Evolutionary conservation across 2,329 filamentous ascomycete species (phyloP), one percentile per base, ranked within the genome.

Genomic region (Leptographium radiaticola): DNA sequence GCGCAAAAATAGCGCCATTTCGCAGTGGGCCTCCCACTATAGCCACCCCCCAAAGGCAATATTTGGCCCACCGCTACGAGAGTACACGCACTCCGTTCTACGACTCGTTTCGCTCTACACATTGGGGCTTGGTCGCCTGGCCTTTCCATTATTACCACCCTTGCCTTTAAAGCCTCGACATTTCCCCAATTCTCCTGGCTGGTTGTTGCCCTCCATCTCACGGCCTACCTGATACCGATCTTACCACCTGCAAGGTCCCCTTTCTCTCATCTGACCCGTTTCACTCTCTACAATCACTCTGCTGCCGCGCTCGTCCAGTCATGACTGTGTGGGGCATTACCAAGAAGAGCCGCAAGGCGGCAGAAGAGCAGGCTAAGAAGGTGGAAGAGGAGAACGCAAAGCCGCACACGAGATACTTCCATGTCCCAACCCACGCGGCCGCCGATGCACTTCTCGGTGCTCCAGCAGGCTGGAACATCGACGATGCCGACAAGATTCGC

Each of bases 391-490:
- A 44, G 20, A 20, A 39, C 15, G 31, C 71, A 52, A n/a, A 31
- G 33, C 16, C 52, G 8, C 42, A 47, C 15, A 57, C 67, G n/a
- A 70, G 75, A 13, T 83, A 84, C 65, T 75, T 69, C 52, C 80
- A 84, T 62, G 66, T 80, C 20, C 79, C 80, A n/a, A 81, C 71
- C 15, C 81, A 84, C 62, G 80, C 80, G 33, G 77, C 77, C 47
- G 63, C 71, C 13, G 80, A 84, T 64, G 78, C 80, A 45, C 66
- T 82, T 45, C 69, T 72, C 25, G 75, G 73, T 34, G 76, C 75
- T 4, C 79, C 78, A 11, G 68, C 73, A 1, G 72, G 69, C 58
- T 79, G 73, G 71, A 73, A 71, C 56, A 61, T 68, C 9, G 68
- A 70, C 13, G 75, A 79, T 59, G 67, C 71, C 45, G 61, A 65